Conservation (phyloP, 306 rosid genomes). For the Cucumis hystrix region DNA sequence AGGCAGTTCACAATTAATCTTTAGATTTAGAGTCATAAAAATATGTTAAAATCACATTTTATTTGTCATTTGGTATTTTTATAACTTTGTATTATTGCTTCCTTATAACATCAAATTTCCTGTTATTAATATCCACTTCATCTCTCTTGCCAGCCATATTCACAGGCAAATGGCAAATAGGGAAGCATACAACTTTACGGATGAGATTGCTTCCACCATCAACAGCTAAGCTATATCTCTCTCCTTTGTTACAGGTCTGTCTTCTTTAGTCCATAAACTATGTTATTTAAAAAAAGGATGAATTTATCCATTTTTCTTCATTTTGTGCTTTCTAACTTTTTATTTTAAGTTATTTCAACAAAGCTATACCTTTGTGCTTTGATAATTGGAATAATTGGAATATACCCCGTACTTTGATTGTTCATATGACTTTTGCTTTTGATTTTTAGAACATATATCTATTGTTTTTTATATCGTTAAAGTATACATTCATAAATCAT, state of each 20-base stretch:
- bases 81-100: background rate
- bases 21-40: background rate
- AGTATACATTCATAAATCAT: background rate
- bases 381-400: background rate
- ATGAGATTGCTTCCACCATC: background rate
- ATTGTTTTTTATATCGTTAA: background rate
- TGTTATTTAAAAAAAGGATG: background rate
- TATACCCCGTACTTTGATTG: background rate
- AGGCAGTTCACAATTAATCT: background rate
- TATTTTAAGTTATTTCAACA: background rate
- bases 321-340: background rate
- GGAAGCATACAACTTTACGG: background rate
- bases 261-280: background rate
- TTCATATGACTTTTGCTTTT: background rate
- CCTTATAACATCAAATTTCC: background rate
- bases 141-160: background rate
- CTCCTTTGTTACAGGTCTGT: background rate
- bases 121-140: background rate
- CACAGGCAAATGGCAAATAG: background rate
- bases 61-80: background rate
- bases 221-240: background rate
- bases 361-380: background rate
- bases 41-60: background rate
- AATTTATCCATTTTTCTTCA: background rate
- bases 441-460: background rate